These are phyloP conservation scores for Heterobasidion parviporum DNA, from an alignment of 1,284 basidiomycete species.

Conservation along the genomic window DNA sequence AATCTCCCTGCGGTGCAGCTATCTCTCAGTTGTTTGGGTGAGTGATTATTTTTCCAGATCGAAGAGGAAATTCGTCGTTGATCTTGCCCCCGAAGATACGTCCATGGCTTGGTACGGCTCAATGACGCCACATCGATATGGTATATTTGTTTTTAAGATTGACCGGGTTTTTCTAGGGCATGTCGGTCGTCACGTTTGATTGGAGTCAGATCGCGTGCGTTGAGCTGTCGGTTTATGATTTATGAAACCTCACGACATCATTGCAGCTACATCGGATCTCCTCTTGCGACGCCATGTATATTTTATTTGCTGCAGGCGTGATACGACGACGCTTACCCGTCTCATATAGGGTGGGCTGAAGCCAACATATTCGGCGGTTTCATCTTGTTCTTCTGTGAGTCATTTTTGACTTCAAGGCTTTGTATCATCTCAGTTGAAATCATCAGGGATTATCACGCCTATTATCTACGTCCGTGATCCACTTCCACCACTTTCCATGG, in stretches of 20 bases:
- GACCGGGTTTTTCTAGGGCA: constrained; percentile 30
- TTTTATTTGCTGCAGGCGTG: constrained; percentile 33
- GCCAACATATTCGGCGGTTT: constrained; percentile 81
- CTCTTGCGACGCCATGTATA: constrained; percentile 28
- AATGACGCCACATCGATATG: not conserved
- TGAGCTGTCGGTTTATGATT: constrained; percentile 24
- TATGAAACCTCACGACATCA: constrained; percentile 32
- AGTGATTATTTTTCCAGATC: constrained; percentile 13
- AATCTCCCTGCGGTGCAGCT: not conserved
- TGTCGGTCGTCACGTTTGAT: constrained; percentile 54
- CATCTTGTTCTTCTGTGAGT: constrained; percentile 58
- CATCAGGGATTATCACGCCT: constrained; percentile 56
- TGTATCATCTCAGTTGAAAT: constrained; percentile 13
- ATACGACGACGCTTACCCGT: constrained; percentile 1
- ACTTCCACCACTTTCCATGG: constrained; percentile 15
- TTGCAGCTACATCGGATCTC: constrained; percentile 48
- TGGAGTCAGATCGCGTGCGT: constrained; percentile 52
- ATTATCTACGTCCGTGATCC: constrained; percentile 36
- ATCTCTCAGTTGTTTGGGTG: constrained; percentile 32
- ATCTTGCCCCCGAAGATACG: not conserved
- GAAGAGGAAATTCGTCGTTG: not conserved
- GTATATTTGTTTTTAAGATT: constrained; percentile 10
- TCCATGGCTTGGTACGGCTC: not conserved
- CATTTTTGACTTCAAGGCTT: constrained; percentile 16
- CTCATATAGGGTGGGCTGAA: constrained; percentile 50